Conservation (phyloP, 2,329 filamentous ascomycete genomes). For the Penicillium vulpinum region DNA sequence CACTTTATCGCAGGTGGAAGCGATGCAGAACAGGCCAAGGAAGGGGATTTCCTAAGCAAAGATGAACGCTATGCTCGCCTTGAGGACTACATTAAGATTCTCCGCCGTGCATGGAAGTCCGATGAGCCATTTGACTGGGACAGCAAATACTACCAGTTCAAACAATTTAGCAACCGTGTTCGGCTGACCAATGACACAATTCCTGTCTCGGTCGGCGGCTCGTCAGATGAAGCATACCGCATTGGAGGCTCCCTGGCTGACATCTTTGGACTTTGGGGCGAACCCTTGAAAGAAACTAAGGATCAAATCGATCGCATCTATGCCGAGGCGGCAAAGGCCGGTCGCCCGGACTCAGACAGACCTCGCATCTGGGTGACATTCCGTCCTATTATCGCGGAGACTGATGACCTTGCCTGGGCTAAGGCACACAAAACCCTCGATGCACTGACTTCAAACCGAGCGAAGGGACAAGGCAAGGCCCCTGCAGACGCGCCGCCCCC, state of each 20-base stretch:
- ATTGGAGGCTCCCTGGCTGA: slow-evolving; percentile 60
- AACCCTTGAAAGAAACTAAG: slow-evolving; percentile 63
- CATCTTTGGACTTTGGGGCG: slow-evolving; percentile 65
- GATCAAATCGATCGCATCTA: slow-evolving; percentile 64
- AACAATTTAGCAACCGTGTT: slow-evolving; percentile 57
- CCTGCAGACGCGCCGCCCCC: slow-evolving; percentile 42
- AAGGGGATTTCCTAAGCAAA: slow-evolving; percentile 61
- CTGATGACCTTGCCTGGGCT: slow-evolving; percentile 62
- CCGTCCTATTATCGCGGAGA: slow-evolving; percentile 62
- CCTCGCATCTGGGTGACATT: slow-evolving; percentile 66
- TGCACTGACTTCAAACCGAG: slow-evolving; percentile 48
- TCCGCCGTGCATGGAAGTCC: slow-evolving; percentile 59
- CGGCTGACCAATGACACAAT: slow-evolving; percentile 56
- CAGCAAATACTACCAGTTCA: slow-evolving; percentile 61
- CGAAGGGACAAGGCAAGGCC: slow-evolving; percentile 36
- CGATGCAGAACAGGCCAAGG: slow-evolving; percentile 60
- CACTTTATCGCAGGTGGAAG: slow-evolving; percentile 65
- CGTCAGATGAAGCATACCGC: slow-evolving; percentile 60
- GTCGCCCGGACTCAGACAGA: slow-evolving; percentile 53
- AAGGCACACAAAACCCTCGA: slow-evolving; percentile 61
- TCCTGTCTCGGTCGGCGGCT: slow-evolving; percentile 61
- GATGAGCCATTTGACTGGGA: slow-evolving; percentile 62
- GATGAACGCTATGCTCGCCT: slow-evolving; percentile 58
- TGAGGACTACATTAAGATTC: slow-evolving; percentile 63
- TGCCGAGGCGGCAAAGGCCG: slow-evolving; percentile 59